Conservation (phyloP, 2,329 filamentous ascomycete genomes). For the Aurifilum marmelostoma region DNA sequence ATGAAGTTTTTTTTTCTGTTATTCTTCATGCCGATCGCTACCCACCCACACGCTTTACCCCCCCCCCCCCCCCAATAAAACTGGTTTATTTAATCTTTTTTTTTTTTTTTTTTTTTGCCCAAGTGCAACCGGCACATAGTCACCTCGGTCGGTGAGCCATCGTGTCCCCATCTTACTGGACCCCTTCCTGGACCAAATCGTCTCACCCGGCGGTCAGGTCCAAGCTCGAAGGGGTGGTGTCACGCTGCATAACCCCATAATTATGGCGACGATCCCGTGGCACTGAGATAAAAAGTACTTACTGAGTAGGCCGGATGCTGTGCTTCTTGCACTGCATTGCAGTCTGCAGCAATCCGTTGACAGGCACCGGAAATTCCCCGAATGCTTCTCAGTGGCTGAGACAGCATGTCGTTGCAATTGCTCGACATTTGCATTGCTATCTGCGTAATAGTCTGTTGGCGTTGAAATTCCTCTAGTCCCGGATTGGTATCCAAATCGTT, state of each 20-base stretch:
- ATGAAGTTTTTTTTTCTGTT: too few relatives aligned
- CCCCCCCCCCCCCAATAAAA: too few relatives aligned
- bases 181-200: neutral
- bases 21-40: neutral
- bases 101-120: neutral
- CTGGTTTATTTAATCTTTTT: too few relatives aligned
- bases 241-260: conserved; percentile 6
- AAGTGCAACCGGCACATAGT: neutral
- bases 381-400: conserved; percentile 24
- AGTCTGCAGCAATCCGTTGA: neutral
- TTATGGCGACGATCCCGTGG: neutral
- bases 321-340: neutral
- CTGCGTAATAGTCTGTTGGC: conserved; percentile 8
- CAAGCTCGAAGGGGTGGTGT: conserved; percentile 8
- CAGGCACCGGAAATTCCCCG: neutral
- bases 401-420: conserved; percentile 26
- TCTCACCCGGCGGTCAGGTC: neutral
- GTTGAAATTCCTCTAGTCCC: conserved; percentile 9
- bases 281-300: neutral
- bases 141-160: neutral
- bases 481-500: conserved; percentile 16
- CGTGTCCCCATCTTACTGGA: neutral
- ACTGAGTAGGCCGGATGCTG: neutral
- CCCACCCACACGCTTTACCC: neutral
- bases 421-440: conserved; percentile 15